These are phyloP conservation scores for Oxytropis ochrocephala DNA, from an alignment of 306 rosid genomes.

Conservation along the genomic window DNA sequence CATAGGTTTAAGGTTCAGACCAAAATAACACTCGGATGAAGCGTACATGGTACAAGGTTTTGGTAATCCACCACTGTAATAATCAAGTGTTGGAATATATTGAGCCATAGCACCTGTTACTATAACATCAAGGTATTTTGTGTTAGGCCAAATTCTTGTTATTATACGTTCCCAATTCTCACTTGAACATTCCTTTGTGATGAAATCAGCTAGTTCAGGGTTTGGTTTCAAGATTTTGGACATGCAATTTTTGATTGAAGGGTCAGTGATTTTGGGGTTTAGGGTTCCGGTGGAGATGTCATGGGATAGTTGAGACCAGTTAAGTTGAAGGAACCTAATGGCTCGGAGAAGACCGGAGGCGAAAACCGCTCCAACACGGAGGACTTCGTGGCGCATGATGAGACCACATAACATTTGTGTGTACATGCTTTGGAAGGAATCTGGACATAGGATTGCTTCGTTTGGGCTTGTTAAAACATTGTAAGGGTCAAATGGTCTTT, in stretches of 20 bases:
- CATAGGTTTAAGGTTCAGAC: slow-evolving; percentile 75
- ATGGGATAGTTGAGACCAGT: slow-evolving; percentile 48
- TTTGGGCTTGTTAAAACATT: slow-evolving; percentile 78
- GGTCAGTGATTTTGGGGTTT: slow-evolving; percentile 54
- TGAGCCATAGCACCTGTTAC: slow-evolving; percentile 99
- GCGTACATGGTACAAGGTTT: slow-evolving; percentile 89
- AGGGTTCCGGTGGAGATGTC: slow-evolving; percentile 64
- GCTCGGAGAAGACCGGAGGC: slow-evolving; percentile 93
- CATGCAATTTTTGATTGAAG: slow-evolving; percentile 44
- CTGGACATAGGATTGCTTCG: slow-evolving; percentile 64
- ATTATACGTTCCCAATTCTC: slow-evolving; percentile 76
- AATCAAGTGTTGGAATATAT: slow-evolving; percentile 76
- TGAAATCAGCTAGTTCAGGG: slow-evolving; percentile 50
- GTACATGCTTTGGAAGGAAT: slow-evolving; percentile 90
- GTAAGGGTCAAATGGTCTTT: slow-evolving; percentile 73
- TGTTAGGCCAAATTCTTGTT: slow-evolving; percentile 83
- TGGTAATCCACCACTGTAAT: slow-evolving; percentile 64
- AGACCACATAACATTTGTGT: slow-evolving; percentile 92
- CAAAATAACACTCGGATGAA: slow-evolving; percentile 88
- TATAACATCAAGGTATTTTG: slow-evolving; percentile 77
- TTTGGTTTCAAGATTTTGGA: slow-evolving; percentile 41
- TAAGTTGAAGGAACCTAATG: slow-evolving; percentile 71
- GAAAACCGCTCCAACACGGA: slow-evolving; percentile 78
- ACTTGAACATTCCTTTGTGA: slow-evolving; percentile 36
- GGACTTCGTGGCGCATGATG: slow-evolving; percentile 67